Evolutionary conservation across 768 basidiomycete genomes (phyloP).

Genomic region (Gymnopilus junonius): DNA sequence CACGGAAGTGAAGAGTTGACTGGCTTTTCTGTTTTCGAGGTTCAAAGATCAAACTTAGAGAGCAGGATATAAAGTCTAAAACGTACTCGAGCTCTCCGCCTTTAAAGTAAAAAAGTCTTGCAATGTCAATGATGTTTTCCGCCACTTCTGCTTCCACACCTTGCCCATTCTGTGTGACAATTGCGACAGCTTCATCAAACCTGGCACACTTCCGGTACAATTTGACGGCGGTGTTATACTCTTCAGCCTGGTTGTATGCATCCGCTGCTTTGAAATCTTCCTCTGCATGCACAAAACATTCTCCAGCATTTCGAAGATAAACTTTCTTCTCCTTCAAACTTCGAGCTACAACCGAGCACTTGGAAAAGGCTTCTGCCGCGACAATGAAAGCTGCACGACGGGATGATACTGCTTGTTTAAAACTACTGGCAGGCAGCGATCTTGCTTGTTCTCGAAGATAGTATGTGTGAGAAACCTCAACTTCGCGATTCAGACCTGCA

Average conservation of each 20-base stretch:
- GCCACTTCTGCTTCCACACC: conserved; percentile 36
- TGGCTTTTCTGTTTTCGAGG: conserved; percentile 44
- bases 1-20: conserved; percentile 48
- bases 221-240: conserved; percentile 24
- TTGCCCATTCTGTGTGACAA: conserved; percentile 40
- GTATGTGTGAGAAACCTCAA: conserved; percentile 54
- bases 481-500: conserved; percentile 47
- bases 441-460: conserved; percentile 57
- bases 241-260: conserved; percentile 45
- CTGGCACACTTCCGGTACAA: conserved; percentile 20
- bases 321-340: conserved; percentile 31
- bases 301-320: conserved; percentile 49
- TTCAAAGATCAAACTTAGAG: not conserved
- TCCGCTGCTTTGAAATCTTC: conserved; percentile 49
- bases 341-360: conserved; percentile 39
- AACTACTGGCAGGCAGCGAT: conserved; percentile 26
- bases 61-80: not conserved
- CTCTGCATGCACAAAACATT: conserved; percentile 47
- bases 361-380: conserved; percentile 55
- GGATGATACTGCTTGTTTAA: conserved; percentile 1
- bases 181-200: conserved; percentile 56
- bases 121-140: conserved; percentile 45
- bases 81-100: conserved; percentile 41
- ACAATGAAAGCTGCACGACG: conserved; percentile 39
- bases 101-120: conserved; percentile 50